Base-by-base conservation (phyloP, 768 basidiomycete species). In the Calocybe indica region DNA sequence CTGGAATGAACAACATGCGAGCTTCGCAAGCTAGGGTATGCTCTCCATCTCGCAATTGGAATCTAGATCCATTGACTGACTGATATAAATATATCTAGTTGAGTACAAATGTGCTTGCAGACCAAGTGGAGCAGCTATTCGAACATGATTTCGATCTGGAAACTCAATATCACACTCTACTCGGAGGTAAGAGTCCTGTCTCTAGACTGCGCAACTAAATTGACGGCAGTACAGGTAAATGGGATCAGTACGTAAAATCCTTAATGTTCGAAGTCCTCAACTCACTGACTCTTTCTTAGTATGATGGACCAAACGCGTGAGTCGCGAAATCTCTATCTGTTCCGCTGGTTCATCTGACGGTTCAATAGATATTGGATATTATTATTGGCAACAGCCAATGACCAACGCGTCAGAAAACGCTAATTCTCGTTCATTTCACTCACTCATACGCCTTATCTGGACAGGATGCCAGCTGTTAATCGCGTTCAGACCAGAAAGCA, bases 271-370 rank as follows among this genome's bases (percentile, higher is more conserved):
- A 33, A 6, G n/a, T 52, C 37, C 32, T 33, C n/a, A 14, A 43
- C 7, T 6, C 15, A 11, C 39, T 11, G 14, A 32, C 13, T 32
- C 28, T n/a, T 10, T 15, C 7, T 5, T 38, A 76, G 74, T 57
- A 85, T 86, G 76, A 83, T 87, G 79, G 80, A 82, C 56, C 83
- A 85, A 58, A 82, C 82, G n/a, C 82, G 72, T 73, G 47, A 50
- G 69, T 55, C 14, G 1, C 5, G 30, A 10, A 12, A 41, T 32
- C 31, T 28, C 9, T 37, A 14, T 2, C 14, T 36, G 6, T 12
- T 6, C 30, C 22, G 22, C 11, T 6, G 5, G 22, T 5, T 36
- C 28, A 12, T 22, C 33, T 43, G 39, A 42, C n/a, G 35, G 31
- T 0, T 28, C 1, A 32, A 5, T 29, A 74, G 70, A 79, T 62